Evolutionary conservation across 768 basidiomycete species (phyloP), one percentile per base, ranked within the genome.

Genomic region (Russula abietina): DNA sequence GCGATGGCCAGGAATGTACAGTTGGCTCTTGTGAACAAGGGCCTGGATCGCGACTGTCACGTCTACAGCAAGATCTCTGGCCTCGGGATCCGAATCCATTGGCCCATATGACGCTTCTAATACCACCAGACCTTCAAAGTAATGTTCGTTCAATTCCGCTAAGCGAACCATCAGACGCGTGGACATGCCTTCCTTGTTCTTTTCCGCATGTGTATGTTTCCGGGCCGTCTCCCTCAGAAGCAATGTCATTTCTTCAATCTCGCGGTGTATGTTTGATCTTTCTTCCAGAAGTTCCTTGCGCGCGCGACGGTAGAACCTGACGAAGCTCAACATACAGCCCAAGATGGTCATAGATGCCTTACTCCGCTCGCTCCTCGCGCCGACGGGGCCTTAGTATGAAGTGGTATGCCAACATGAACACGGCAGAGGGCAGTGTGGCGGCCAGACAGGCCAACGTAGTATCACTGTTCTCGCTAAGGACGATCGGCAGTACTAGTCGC

Each of bases 1-100:
- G 69, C 86, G 78, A 51, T 85, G 86, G 56, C 84, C 84, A 46
- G 92, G 84, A 65, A 95, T 86, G 70, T 85, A 82, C 55, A 97
- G 70, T 70, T 91, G 90, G 43, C 88, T 87, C 66, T 86, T 81
- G 68, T 83, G 80, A 55, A 96, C 89, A 24, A 94, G 77, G 22
- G 89, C 85, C 75, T 94, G 93, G 55, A 95, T 71, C 7, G 93
- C 83, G 48, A 89, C 77, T 4, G 88, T 91, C 45, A 95, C 91
- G 71, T 94, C 87, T 51, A 91, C 76, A 49, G 80, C 75, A 33
- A 89, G 77, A 56, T 82, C 83, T 61, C 61, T 59, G 24, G 65
- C 65, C 61, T 68, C 67, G 46, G 65, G 67, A 58, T 66, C 67
- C 50, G 65, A 56, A 61, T 81, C 76, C 10, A 78, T 76, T 58